Conservation (phyloP, 192 early-diverging fungal genomes). For the Entomortierella beljakovae region DNA sequence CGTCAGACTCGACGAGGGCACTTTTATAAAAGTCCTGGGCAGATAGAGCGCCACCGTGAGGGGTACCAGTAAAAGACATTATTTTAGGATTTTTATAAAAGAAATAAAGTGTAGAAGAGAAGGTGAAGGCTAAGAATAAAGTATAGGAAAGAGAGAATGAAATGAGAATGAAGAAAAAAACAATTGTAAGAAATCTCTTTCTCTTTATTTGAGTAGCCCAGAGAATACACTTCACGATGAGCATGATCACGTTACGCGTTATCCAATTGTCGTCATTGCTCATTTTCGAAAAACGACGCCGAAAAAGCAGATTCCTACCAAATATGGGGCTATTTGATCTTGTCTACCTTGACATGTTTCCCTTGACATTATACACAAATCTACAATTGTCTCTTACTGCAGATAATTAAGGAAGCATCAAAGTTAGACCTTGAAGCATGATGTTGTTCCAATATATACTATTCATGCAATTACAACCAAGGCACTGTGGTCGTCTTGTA, state of each 20-base stretch:
- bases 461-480: no score
- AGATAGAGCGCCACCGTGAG: conserved; percentile 30
- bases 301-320: no score
- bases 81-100: neutral
- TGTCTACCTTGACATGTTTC: no score
- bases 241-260: conserved; percentile 9
- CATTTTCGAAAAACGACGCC: neutral
- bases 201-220: neutral
- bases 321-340: no score
- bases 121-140: no score
- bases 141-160: neutral
- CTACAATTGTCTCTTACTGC: no score
- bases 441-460: neutral
- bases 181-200: neutral
- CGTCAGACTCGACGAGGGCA: conserved; percentile 36
- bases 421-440: no score
- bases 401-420: no score
- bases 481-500: no score
- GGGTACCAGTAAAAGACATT: conserved; percentile 45
- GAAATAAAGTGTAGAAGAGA: conserved; percentile 7
- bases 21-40: conserved; percentile 26
- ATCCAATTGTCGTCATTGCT: neutral
- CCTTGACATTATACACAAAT: no score
- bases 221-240: neutral
- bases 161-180: conserved; percentile 1